Evolutionary conservation across 805 yeast species (phyloP), one percentile per base, ranked within the genome.

Genomic region (Starmerella sp.): DNA sequence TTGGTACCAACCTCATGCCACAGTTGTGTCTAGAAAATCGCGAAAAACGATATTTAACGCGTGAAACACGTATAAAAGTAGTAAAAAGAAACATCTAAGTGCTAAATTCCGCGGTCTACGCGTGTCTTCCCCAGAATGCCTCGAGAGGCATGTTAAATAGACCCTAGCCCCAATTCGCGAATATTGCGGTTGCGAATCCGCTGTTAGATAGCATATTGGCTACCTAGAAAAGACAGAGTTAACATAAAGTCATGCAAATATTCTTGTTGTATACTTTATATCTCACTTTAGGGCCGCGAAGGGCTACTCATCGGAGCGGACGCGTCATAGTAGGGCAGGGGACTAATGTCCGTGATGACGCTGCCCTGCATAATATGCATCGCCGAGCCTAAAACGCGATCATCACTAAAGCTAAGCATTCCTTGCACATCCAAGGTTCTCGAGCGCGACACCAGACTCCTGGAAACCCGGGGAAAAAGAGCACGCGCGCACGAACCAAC

Each of bases 291-390:
- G 30, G 5, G 30, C 14, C 13, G 11, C 13, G 29, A 44, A 17
- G 5, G 39, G 15, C 39, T 7, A 34, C n/a, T 8, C n/a, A 14
- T 37, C 29, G 28, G 9, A 13, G 10, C 43, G 7, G 34, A 46
- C 49, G 49, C 49, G 49, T 46, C 39, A 6, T 8, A 4, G 4
- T 10, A 17, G 49, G 39, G 49, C 22, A 8, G n/a, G 38, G 38
- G 15, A 13, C 4, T 13, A 5, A 6, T 31, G 39, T 5, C 8
- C 39, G 30, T 34, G 49, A 34, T 32, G 29, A 32, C 38, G 30
- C 38, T 34, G 39, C 39, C 38, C 15, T 34, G 39, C 49, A 46
- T 46, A 46, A 34, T 44, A 44, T 46, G 49, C 49, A 46, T 46
- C 31, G n/a, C 39, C 49, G 30, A 34, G n/a, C n/a, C 28, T 10